phyloP scores from a whole-genome alignment of 176 grass and related monocot genomes.

The Areca catechu region DNA sequence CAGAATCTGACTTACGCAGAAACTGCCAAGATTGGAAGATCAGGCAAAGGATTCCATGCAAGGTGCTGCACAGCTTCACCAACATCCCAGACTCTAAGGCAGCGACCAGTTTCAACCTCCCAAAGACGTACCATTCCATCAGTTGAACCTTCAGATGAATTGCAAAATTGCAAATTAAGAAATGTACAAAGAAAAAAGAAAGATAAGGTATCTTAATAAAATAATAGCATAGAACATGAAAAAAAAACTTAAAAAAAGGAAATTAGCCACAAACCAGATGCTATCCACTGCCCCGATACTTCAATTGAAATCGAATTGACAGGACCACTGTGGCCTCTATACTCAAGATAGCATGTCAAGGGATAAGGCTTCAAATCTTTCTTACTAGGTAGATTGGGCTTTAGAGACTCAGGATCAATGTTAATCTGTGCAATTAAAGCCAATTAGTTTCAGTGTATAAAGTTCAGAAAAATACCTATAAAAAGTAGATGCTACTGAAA shows the following conservation, averaged over 20 bases:
- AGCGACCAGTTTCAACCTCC: conserved; percentile 94
- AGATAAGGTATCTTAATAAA: not conserved
- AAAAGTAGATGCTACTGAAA: no score
- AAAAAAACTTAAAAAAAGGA: not conserved
- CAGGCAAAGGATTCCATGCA: conserved; percentile 85
- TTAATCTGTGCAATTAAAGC: conserved; percentile 57
- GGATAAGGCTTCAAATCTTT: conserved; percentile 97
- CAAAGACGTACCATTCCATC: conserved; percentile 83
- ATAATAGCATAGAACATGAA: not conserved
- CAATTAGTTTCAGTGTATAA: no score
- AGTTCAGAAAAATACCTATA: not conserved
- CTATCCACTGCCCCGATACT: conserved; percentile 74
- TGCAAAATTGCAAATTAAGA: not conserved
- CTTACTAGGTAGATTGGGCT: conserved; percentile 86
- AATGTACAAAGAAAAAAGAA: not conserved
- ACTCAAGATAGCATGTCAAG: conserved; percentile 84
- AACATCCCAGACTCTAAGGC: conserved; percentile 63
- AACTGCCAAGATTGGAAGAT: conserved; percentile 77
- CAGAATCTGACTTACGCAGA: conserved; percentile 40
- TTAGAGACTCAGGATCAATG: conserved; percentile 89
- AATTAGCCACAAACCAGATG: conserved; percentile 55
- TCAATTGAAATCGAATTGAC: conserved; percentile 84
- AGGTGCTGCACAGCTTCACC: conserved; percentile 53
- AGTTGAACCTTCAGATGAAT: conserved; percentile 49
- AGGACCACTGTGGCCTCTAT: conserved; percentile 64